Evolutionary conservation across 2,329 filamentous ascomycete species (phyloP), one percentile per base, ranked within the genome.

Genomic region (Dactylellina cionopaga): DNA sequence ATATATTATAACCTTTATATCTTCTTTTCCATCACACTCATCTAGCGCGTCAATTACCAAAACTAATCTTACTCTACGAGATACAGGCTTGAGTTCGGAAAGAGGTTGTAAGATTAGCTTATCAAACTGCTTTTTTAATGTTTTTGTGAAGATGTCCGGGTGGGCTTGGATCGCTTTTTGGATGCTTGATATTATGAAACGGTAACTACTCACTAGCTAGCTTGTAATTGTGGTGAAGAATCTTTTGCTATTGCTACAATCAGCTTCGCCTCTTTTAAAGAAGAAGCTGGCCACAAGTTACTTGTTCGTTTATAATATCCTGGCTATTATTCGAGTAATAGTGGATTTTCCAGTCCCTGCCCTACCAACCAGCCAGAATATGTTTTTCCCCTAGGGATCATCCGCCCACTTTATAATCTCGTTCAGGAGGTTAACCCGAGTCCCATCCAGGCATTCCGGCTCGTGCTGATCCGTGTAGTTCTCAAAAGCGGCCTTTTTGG

Each of bases 61-160:
- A 27, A 73, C 37, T 17, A 69, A 15, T n/a, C 27, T 13, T 15
- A 10, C 17, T 33, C 62, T 31, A 41, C 33, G 11, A 39, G 24
- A 9, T n/a, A n/a, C 6, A 15, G 25, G 51, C 13, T 58, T 39
- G 25, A 75, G 19, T 29, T 60, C 66, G 37, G 55, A 56, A 1
- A 83, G 64, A 0, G 82, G 82, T 7, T 80, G 24, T 0, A 80
- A 41, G 43, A 83, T 76, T 0, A 84, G 80, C 54, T 79, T 79
- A 0, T 81, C 76, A 66, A 82, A 83, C 35, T 84, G 82, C 17
- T 82, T 76, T 24, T 58, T 71, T 2, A 80, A 44, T n/a, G 72
- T 13, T 43, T 80, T 80, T 3, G 5, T 56, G 15, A 25, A 24
- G 15, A 64, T 64, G 44, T 44, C 29, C 1, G 58, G 58, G 17